A percentile compares a stretch with the other conserved stretches of the same genome.
These are phyloP conservation scores for Kodamaea kaohsiungensis DNA, from an alignment of 805 yeast species.

Conservation along the genomic window DNA sequence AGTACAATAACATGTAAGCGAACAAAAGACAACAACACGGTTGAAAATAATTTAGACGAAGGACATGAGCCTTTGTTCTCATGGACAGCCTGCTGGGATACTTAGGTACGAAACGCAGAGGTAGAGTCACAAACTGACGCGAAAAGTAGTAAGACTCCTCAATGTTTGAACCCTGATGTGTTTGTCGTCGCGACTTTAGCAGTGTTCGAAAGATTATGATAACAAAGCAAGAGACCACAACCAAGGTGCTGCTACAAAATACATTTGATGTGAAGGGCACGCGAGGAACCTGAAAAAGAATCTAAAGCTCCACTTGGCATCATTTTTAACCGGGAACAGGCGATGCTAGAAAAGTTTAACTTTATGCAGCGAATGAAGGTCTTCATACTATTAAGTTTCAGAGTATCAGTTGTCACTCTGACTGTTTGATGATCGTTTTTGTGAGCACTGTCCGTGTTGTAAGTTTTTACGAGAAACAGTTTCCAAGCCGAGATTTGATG, in stretches of 20 bases:
- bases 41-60: neutral
- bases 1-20: neutral
- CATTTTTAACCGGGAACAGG: neutral
- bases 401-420: neutral
- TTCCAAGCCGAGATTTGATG: neutral
- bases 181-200: neutral
- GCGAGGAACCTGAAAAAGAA: neutral
- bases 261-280: neutral
- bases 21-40: neutral
- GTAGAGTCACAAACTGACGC: neutral
- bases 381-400: neutral
- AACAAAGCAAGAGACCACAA: too few species aligned
- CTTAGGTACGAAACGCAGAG: neutral
- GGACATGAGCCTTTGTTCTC: neutral
- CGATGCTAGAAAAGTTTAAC: neutral
- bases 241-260: too few species aligned
- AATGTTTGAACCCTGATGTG: neutral
- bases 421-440: neutral
- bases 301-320: neutral
- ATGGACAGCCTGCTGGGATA: neutral
- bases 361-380: neutral
- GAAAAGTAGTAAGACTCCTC: conserved; percentile 1
- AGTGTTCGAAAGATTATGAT: neutral
- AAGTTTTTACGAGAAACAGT: neutral
- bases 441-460: neutral